Conservation (phyloP, 2,329 filamentous ascomycete genomes). For the Penicillium verrucosum region DNA sequence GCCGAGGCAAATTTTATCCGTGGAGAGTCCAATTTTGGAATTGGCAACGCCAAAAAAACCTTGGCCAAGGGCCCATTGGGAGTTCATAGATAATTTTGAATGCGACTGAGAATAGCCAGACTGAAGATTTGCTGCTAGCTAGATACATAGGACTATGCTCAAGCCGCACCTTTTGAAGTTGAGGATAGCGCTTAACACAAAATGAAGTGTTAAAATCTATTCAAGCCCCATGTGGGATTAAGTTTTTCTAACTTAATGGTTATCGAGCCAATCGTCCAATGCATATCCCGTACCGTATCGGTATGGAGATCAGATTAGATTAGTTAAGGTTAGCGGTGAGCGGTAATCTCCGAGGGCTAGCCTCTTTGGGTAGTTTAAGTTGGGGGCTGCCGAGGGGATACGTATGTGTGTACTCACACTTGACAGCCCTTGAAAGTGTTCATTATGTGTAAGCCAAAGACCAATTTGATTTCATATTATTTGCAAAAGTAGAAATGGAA, state of each 20-base stretch:
- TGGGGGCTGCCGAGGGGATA: neutral
- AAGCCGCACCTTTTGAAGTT: no score
- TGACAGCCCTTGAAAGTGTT: neutral
- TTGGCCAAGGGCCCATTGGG: no score
- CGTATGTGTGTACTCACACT: neutral
- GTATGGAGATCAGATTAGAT: neutral
- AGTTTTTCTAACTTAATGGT: neutral
- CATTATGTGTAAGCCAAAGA: neutral
- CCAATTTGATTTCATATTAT: neutral
- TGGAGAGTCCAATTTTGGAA: no score
- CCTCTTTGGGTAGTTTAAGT: neutral
- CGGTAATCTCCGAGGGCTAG: neutral
- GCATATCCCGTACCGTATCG: neutral
- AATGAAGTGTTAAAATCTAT: no score
- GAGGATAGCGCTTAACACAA: no score
- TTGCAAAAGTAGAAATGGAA: neutral
- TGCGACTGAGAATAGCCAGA: no score
- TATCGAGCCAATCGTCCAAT: neutral
- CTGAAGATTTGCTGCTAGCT: no score
- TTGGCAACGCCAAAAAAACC: no score
- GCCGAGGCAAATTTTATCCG: no score
- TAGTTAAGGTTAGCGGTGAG: no score
- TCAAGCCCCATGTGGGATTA: neutral
- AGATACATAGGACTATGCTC: no score
- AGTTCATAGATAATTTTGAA: no score